These are phyloP conservation scores for Arachis hypogaea DNA, from an alignment of 306 rosid genomes.

Conservation along the genomic window DNA sequence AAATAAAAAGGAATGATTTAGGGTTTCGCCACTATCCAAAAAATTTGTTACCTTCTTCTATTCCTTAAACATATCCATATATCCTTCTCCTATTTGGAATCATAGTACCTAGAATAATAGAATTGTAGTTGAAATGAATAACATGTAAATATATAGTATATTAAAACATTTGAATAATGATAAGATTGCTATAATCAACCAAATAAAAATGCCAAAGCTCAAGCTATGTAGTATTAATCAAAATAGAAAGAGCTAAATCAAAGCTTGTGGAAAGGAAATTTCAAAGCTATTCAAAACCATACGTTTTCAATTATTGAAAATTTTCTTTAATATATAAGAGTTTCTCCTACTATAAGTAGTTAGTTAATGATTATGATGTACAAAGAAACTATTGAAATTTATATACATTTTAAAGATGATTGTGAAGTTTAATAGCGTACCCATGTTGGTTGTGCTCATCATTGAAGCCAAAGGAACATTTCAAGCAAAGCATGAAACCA, in stretches of 20 bases:
- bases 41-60: too few species aligned
- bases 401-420: too few species aligned
- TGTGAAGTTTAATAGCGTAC: background rate
- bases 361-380: background rate
- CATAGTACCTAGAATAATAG: slow-evolving; percentile 31
- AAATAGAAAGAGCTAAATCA: background rate
- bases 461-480: too few species aligned
- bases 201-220: background rate
- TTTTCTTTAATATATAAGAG: background rate
- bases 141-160: background rate
- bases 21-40: too few species aligned
- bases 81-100: slow-evolving; percentile 49
- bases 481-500: background rate
- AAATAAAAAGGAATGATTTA: too few species aligned
- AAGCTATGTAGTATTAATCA: background rate
- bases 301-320: background rate
- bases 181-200: background rate
- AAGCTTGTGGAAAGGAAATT: background rate
- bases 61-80: slow-evolving; percentile 39
- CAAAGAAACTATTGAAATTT: too few species aligned
- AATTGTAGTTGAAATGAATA: background rate
- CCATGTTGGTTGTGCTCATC: background rate
- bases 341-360: background rate
- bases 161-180: too few species aligned
- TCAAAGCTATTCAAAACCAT: background rate